A percentile compares a stretch with the other conserved stretches of the same genome.
Conservation (phyloP, 495 filamentous ascomycete species). For the Tuber borchii region DNA sequence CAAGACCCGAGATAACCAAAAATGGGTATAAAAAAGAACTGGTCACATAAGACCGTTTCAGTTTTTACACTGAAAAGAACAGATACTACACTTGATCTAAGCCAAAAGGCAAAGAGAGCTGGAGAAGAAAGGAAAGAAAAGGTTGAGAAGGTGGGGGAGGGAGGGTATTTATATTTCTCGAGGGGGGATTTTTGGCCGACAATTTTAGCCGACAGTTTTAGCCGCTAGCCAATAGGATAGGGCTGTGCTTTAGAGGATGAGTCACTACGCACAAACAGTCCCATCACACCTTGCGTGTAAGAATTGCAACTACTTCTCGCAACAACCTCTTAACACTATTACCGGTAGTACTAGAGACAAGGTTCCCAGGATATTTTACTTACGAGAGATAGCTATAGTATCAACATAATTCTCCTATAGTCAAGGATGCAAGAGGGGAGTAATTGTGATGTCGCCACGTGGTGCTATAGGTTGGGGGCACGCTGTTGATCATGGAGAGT, state of each 20-base stretch:
- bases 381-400: too few relatives aligned
- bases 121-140: conserved; percentile 22
- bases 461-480: too few relatives aligned
- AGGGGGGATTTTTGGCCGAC: neutral
- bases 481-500: too few relatives aligned
- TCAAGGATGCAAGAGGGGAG: too few relatives aligned
- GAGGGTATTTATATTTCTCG: neutral
- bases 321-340: too few relatives aligned
- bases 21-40: neutral
- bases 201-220: neutral
- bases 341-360: too few relatives aligned
- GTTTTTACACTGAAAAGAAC: conserved; percentile 4
- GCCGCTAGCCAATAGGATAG: neutral
- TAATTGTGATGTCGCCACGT: too few relatives aligned
- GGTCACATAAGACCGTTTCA: neutral
- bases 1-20: neutral
- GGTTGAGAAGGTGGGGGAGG: neutral
- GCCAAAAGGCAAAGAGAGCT: conserved; percentile 62
- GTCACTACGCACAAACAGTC: too few relatives aligned
- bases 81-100: conserved; percentile 97
- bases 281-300: too few relatives aligned
- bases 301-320: too few relatives aligned
- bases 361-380: too few relatives aligned
- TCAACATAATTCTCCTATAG: too few relatives aligned
- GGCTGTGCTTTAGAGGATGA: neutral